Conservation (phyloP, 1,284 basidiomycete genomes). For the Flammula alnicola region DNA sequence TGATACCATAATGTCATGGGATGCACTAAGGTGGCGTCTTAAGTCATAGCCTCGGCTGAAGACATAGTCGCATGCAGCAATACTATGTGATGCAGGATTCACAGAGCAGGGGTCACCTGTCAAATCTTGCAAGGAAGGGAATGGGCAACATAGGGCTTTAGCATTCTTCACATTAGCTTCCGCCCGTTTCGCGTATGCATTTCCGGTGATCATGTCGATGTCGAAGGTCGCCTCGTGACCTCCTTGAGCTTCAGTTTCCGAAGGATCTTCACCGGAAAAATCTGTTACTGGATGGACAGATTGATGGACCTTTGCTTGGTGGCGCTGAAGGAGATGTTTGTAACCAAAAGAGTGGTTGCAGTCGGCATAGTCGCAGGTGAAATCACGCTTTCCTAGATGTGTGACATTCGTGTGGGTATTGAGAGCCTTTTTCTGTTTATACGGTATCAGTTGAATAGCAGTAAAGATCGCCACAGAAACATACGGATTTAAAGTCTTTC, state of each 20-base stretch:
- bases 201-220: conserved; percentile 73
- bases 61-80: conserved; percentile 60
- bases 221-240: conserved; percentile 31
- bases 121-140: conserved; percentile 48
- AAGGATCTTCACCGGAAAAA: conserved; percentile 28
- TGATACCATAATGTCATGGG: not conserved
- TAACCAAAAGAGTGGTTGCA: conserved; percentile 78
- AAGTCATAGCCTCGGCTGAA: conserved; percentile 87
- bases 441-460: not conserved
- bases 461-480: conserved; percentile 21
- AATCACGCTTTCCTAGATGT: conserved; percentile 74
- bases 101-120: not conserved
- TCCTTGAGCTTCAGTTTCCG: conserved; percentile 34
- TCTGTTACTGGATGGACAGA: conserved; percentile 11
- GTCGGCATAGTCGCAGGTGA: conserved; percentile 59
- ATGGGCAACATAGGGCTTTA: conserved; percentile 61
- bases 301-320: conserved; percentile 61
- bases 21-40: conserved; percentile 65
- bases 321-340: conserved; percentile 80
- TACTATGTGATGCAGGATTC: conserved; percentile 1
- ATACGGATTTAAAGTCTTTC: conserved; percentile 87
- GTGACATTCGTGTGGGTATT: conserved; percentile 70
- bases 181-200: conserved; percentile 53
- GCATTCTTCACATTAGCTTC: conserved; percentile 40
- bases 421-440: conserved; percentile 73